Base-by-base conservation (phyloP, 495 filamentous ascomycete species). In the Podospora sp. region DNA sequence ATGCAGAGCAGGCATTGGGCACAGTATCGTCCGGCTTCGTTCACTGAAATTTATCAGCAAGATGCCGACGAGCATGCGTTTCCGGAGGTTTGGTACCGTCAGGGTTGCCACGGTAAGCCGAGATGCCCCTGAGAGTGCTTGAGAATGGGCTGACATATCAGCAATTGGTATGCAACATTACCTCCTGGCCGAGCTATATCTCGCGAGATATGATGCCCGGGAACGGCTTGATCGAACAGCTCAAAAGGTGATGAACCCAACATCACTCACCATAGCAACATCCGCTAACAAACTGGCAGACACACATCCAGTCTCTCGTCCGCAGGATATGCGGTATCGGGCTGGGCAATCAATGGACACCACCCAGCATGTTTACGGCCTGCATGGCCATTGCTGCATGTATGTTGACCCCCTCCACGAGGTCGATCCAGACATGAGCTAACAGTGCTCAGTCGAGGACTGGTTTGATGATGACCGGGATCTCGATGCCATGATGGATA, bases 101-200 rank as follows among this genome's bases (percentile, higher is more conserved):
- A 74, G 21, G 78, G 80, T 70, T 85, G 82, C 50, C 82, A 84
- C 62, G 80, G 83, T 80, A 74, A 65, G 80, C 40, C 14, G 2
- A 46, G 16, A 46, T 18, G 5, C 29, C 21, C 22, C 12, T 12
- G 26, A 0, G 16, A 14, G 24, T 1, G 12, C 26, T 1, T 25
- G 22, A 14, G 12, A 8, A 59, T n/a, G n/a, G n/a, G n/a, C n/a
- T n/a, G n/a, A n/a, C n/a, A n/a, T n/a, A n/a, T n/a, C 64, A 85
- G 83, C 83, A 11, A 83, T 85, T 55, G 83, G 82, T 6, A 76
- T 80, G 24, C 83, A 85, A 62, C 83, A 85, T 78, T 84, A 86
- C 75, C 83, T 81, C 61, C 76, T 83, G 63, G 85, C 85, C 59
- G 82, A 83, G 72, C 77, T 83, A 58, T 80, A 83, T 65, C 60